Evolutionary conservation across 2,329 filamentous ascomycete genomes (phyloP), one percentile per base, ranked within the genome.

Genomic region (Paraphaeosphaeria sporulosa): DNA sequence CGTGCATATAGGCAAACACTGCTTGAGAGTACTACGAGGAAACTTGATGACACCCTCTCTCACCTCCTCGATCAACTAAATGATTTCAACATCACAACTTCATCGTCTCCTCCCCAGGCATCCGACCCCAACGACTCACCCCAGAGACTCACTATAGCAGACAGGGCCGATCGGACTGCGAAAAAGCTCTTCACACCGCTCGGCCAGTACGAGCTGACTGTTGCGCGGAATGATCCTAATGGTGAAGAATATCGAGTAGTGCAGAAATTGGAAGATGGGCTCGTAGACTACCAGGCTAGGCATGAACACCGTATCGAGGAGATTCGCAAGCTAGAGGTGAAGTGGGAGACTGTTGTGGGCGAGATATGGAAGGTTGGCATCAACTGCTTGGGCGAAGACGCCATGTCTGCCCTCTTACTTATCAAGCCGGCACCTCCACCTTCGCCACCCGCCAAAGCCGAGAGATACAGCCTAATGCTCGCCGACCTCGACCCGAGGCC

Each of bases 321-420:
- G 43, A 55, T 77, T 5, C 46, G 58, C 12, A 53, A 48, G 10
- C 44, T 78, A 34, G 64, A 71, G 19, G 60, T 48, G 10, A 57
- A 70, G 32, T 78, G 76, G 75, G 68, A 73, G 51, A 36, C 23
- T 0, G 55, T 71, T 1, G 59, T 72, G 2, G 68, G 68, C 21
- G 72, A 77, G 60, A 72, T 77, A 19, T 74, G 68, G 65, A 71
- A 72, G 49, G 43, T 71, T 4, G 73, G 73, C 8, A 53, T 64
- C 0, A 51, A 40, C 10, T 66, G 61, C 32, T 50, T 77, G 17
- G 75, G 74, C 4, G 58, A 73, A 44, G 57, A 58, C 3, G 49
- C 30, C 0, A 71, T 76, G 66, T 36, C 64, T 13, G 21, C 58
- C 15, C 42, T 76, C 17, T 51, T 74, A 12, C 61, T 69, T 25